Evolutionary conservation across 2,329 filamentous ascomycete genomes (phyloP).

Genomic region (Epichloe amarillans): DNA sequence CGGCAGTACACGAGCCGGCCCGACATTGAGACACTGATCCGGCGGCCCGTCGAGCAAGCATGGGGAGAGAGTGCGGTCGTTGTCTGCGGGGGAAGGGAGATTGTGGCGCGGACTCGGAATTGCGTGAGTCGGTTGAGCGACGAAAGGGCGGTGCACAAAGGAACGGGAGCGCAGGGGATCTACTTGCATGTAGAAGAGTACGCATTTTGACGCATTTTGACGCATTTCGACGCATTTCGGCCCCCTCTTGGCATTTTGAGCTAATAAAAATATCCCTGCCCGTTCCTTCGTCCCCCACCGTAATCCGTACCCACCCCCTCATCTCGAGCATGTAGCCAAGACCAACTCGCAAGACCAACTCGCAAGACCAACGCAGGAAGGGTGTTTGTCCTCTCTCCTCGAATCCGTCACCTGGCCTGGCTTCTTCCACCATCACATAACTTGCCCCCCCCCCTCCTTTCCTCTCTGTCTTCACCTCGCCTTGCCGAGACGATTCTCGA

Average conservation of each 20-base stretch:
- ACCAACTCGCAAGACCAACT: neutral
- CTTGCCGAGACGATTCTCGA: neutral
- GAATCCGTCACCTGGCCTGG: neutral
- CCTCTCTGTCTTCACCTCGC: neutral
- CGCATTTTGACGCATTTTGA: slow-evolving; percentile 29
- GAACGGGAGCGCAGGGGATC: slow-evolving; percentile 50
- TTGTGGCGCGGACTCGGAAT: slow-evolving; percentile 41
- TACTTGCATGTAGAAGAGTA: slow-evolving; percentile 49
- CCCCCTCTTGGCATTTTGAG: no score
- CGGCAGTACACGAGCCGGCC: slow-evolving; percentile 33
- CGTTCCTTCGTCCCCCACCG: no score
- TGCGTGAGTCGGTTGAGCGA: slow-evolving; percentile 42
- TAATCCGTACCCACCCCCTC: no score
- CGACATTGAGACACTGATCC: slow-evolving; percentile 37
- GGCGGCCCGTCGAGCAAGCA: slow-evolving; percentile 40
- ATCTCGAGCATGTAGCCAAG: neutral
- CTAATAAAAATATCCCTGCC: no score
- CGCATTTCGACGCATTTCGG: slow-evolving; percentile 36
- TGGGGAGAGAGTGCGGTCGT: slow-evolving; percentile 48
- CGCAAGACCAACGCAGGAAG: neutral
- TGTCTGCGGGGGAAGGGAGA: slow-evolving; percentile 43
- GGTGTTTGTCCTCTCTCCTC: neutral
- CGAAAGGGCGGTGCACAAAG: slow-evolving; percentile 50
- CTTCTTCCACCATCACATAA: neutral
- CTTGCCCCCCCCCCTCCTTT: no score